Evolutionary conservation across 2,329 filamentous ascomycete species (phyloP), one percentile per base, ranked within the genome.

Genomic region (Cladosporium sphaerospermum): DNA sequence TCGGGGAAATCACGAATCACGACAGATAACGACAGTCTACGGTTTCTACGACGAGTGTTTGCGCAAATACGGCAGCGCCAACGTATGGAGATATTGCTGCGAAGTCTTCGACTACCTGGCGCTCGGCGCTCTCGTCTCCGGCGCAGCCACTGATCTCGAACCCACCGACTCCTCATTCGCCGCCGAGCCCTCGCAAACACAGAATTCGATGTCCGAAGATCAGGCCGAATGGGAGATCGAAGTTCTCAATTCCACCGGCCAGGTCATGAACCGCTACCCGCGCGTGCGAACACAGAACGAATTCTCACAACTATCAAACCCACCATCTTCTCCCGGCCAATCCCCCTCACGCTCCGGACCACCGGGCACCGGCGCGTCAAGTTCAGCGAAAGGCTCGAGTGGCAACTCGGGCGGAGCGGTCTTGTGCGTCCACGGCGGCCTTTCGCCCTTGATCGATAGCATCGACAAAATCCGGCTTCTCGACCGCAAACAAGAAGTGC

Each of bases 41-140:
- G 92, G 92, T 57, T 97, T 97, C 75, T 97, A 97, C 75, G 92
- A 97, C 67, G 92, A 97, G 74, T 97, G 92, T 66, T 78, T 96
- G 58, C 81, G 92, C 51, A 97, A 97, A 73, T 97, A 97, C 66
- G 92, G 92, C 56, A 95, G 87, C 67, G 91, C 92, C 36, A 97
- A 96, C 64, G 92, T 97, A 1, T 97, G 92, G 92, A 81, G 71
- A 60, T 76, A 96, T 68, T 99, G 91, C 75, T 96, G 91, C 73
- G 93, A 99, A 64, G 88, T 97, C 3, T 99, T 99, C 68, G 92
- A 99, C 73, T 97, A 96, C 70, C 83, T 99, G 18, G 89, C 91
- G 4, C 81, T 96, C 4, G 90, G 89, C 49, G 91, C 91, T 44
- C 84, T 96, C 59, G 88, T 93, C 6, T 81, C 96, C n/a, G 93